phyloP scores from a whole-genome alignment of 371 early-diverging fungal genomes.

The Syncephalastrum contaminatum region DNA sequence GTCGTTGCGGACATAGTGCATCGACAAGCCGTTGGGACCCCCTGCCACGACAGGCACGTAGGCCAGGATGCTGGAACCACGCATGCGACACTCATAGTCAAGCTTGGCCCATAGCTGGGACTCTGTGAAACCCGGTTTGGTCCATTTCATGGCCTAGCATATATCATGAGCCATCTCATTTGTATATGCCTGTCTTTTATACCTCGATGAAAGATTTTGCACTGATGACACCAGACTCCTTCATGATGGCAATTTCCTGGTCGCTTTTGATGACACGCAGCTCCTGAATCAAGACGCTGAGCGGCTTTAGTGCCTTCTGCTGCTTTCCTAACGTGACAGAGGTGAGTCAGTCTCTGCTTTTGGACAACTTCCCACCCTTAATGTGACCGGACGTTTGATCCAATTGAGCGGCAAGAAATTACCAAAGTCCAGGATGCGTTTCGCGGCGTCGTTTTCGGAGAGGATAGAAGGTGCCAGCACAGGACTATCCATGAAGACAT shows the following conservation, averaged over 20 bases:
- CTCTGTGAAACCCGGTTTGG: conserved; percentile 73
- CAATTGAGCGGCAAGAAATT: conserved; percentile 8
- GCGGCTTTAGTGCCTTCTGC: conserved; percentile 43
- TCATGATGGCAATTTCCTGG: conserved; percentile 78
- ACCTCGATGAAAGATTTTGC: conserved; percentile 76
- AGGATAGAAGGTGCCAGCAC: conserved; percentile 27
- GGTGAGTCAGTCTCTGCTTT: background rate
- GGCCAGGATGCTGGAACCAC: conserved; percentile 76
- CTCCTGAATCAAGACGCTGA: conserved; percentile 67
- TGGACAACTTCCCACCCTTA: conserved; percentile 24
- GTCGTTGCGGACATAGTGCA: conserved; percentile 95
- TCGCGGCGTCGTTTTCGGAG: conserved; percentile 14
- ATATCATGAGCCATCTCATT: background rate
- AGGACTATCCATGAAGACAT: conserved; percentile 41
- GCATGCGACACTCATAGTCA: conserved; percentile 72
- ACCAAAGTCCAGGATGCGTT: conserved; percentile 37
- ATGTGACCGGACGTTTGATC: conserved; percentile 7
- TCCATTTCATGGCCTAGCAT: conserved; percentile 62
- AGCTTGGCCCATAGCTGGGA: conserved; percentile 76
- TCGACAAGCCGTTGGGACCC: conserved; percentile 85
- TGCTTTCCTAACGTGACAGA: conserved; percentile 20
- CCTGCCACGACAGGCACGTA: conserved; percentile 97
- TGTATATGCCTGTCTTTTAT: background rate
- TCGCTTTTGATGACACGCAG: conserved; percentile 77
- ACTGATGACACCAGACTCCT: conserved; percentile 73